A percentile compares a stretch with the other conserved stretches of the same genome.
Conservation (phyloP, 352 stramenopile species). For the Globisporangium iwayamae region DNA sequence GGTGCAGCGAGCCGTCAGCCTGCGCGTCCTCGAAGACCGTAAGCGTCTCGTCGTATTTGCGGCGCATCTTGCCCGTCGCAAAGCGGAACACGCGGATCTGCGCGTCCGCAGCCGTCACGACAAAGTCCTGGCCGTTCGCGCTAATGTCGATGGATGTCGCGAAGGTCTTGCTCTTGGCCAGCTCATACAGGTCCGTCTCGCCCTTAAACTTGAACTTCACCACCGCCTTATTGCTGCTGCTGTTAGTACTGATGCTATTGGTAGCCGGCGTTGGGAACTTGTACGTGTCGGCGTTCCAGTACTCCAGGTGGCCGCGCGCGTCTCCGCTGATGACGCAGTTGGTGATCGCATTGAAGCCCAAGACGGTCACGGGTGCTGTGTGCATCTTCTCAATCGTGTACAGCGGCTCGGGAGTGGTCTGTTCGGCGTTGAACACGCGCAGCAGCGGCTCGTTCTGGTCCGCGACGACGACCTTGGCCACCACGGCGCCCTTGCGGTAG, state of each 20-base stretch:
- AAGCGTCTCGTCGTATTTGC: constrained; percentile 88
- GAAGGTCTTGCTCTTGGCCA: constrained; percentile 91
- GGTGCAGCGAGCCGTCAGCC: constrained; percentile 59
- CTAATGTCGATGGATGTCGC: constrained; percentile 77
- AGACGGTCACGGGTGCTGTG: constrained; percentile 83
- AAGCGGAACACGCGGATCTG: constrained; percentile 91
- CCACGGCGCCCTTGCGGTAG: constrained; percentile 47
- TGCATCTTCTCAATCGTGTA: constrained; percentile 85
- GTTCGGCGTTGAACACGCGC: constrained; percentile 86
- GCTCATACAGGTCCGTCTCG: constrained; percentile 95
- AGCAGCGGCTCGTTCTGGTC: constrained; percentile 62
- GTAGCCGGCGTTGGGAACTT: constrained; percentile 28
- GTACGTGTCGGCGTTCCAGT: constrained; percentile 87
- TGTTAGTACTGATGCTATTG: neutral
- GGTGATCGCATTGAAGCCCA: constrained; percentile 84
- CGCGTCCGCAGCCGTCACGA: constrained; percentile 83
- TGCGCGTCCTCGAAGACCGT: constrained; percentile 88
- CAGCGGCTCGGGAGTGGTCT: constrained; percentile 41
- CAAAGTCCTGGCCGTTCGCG: constrained; percentile 69
- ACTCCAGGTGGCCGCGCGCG: constrained; percentile 91
- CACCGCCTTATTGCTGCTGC: constrained; percentile 1
- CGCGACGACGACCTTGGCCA: constrained; percentile 75
- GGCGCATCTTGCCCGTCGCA: constrained; percentile 80
- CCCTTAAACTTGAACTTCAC: constrained; percentile 92
- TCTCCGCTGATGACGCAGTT: constrained; percentile 93